Evolutionary conservation across 352 stramenopile genomes (phyloP).

Genomic region (Phytophthora citrophthora): DNA sequence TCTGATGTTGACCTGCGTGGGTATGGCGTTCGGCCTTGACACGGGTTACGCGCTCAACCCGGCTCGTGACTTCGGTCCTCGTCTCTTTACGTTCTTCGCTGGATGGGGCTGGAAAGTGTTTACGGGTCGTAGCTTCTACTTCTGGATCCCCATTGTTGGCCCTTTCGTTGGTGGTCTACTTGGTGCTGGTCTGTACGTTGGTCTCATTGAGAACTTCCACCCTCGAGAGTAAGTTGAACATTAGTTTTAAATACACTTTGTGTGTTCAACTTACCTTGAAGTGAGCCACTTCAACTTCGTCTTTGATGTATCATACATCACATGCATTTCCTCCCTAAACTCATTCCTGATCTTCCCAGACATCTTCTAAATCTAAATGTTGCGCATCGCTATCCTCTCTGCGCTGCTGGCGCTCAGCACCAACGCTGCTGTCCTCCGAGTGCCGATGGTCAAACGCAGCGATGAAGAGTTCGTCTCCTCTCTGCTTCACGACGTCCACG

Average conservation of each 20-base stretch:
- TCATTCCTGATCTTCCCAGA: background rate
- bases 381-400: constrained; percentile 33
- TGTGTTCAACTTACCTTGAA: background rate
- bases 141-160: constrained; percentile 51
- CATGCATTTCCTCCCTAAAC: background rate
- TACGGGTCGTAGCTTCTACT: constrained; percentile 35
- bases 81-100: constrained; percentile 50
- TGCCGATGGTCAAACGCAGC: constrained; percentile 74
- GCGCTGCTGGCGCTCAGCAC: constrained; percentile 23
- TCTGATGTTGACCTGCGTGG: constrained; percentile 40
- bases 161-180: constrained; percentile 43
- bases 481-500: constrained; percentile 59
- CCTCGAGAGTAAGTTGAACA: constrained; percentile 27
- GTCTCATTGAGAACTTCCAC: constrained; percentile 45
- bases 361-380: background rate
- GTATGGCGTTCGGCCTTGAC: constrained; percentile 43
- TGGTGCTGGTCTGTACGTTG: constrained; percentile 38
- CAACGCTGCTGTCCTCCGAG: constrained; percentile 50
- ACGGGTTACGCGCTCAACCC: constrained; percentile 52
- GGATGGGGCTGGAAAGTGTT: constrained; percentile 52
- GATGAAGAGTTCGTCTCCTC: constrained; percentile 69
- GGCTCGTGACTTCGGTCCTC: constrained; percentile 51
- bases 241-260: background rate
- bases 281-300: constrained; percentile 1
- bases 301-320: background rate